phyloP scores from a whole-genome alignment of 495 filamentous ascomycete genomes.

The Parachaetomium inaequale region DNA sequence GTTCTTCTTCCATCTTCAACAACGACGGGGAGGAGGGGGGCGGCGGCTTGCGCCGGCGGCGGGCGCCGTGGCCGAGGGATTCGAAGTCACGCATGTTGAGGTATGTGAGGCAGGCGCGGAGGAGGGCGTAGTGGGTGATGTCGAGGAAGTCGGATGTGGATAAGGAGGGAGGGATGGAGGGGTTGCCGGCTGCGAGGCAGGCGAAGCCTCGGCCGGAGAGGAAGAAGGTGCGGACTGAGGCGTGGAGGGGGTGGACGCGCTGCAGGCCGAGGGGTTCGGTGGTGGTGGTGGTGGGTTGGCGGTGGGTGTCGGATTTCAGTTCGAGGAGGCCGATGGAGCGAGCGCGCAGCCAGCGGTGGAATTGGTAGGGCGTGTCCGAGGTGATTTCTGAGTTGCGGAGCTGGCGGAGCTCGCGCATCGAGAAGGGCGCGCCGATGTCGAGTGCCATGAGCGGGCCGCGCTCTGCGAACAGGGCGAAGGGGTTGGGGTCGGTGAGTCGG shows the following conservation, averaged over 20 bases:
- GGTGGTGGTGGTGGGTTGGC: slow-evolving; percentile 6
- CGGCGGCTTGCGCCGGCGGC: not conserved
- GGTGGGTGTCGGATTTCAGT: slow-evolving; percentile 23
- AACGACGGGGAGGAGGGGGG: not conserved
- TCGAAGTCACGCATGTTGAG: slow-evolving; percentile 40
- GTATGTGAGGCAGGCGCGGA: slow-evolving; percentile 35
- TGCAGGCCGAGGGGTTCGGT: slow-evolving; percentile 35
- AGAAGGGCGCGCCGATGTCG: slow-evolving; percentile 27
- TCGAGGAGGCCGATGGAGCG: slow-evolving; percentile 40
- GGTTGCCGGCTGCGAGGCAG: slow-evolving; percentile 21
- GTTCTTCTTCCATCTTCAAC: not conserved
- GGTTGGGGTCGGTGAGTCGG: slow-evolving; percentile 27
- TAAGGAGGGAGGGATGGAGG: slow-evolving; percentile 15
- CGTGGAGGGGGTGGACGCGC: slow-evolving; percentile 33
- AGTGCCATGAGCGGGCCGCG: slow-evolving; percentile 29
- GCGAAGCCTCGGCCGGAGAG: slow-evolving; percentile 36
- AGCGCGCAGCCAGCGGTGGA: slow-evolving; percentile 36
- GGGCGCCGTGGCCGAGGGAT: slow-evolving; percentile 23
- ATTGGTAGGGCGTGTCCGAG: slow-evolving; percentile 35
- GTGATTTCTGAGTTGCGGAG: slow-evolving; percentile 31
- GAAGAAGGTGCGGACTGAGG: slow-evolving; percentile 39
- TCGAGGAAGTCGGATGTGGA: slow-evolving; percentile 26
- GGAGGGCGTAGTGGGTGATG: slow-evolving; percentile 34
- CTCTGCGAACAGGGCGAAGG: slow-evolving; percentile 17
- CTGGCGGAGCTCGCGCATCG: slow-evolving; percentile 34